Base-by-base conservation (phyloP, 1,284 basidiomycete genomes). In the Ceratobasidium sp. region DNA sequence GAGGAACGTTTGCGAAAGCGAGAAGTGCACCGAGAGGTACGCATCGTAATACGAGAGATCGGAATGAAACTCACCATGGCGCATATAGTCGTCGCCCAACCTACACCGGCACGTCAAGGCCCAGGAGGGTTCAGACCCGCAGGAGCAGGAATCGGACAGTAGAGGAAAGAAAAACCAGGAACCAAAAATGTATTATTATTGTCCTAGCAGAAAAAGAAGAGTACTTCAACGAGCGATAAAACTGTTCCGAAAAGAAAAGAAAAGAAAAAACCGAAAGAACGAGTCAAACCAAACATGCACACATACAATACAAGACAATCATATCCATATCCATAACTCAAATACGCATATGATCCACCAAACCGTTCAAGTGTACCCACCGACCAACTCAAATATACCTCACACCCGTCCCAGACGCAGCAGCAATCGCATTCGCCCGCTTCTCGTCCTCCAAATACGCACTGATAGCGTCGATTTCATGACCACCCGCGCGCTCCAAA, bases 361-460 rank as follows among this genome's bases (percentile, higher is more conserved):
- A 26, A n/a, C n/a, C 26, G 40, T 33, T n/a, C 54, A 13, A 44
- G 20, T 12, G 23, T 48, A 62, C 46, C 23, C 20, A 7, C 74
- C 13, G 26, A 15, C 3, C 46, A 44, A 62, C 38, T 44, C 40
- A 50, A 57, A 40, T n/a, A 48, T 48, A 42, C 20, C 44, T 20
- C 52, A 74, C 48, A 64, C 48, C 66, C 61, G n/a, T 20, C 10
- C 13, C 26, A n/a, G n/a, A 17, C 54, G 54, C 9, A 23, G 3
- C 40, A 38, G 61, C 6, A 64, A 10, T 40, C 13, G 61, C 15
- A 44, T 86, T 88, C 28, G 93, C 93, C 81, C 91, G 92, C 86
- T 92, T 93, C 84, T 96, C 94, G 81, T 96, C 95, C 81, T 96
- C 94, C 42, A 96, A 86, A 84, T 95, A 96, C 82, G 94, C 92